Evolutionary conservation across 179 eudicot species (phyloP).

Genomic region (Silene coronaria): DNA sequence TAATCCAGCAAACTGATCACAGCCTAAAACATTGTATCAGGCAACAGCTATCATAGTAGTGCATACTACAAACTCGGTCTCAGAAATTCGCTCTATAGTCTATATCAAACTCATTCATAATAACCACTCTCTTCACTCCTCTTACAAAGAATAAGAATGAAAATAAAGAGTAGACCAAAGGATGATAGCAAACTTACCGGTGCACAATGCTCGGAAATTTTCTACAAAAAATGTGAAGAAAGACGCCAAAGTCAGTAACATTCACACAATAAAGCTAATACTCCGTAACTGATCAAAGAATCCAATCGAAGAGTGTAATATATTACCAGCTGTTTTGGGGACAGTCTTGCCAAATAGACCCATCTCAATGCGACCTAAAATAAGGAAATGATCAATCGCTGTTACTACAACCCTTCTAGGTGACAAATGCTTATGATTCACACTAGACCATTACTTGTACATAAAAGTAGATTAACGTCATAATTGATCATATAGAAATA

Average conservation of each 20-base stretch:
- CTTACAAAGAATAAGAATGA: neutral
- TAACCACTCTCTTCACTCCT: neutral
- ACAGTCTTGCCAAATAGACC: conserved; percentile 97
- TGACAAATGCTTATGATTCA: neutral
- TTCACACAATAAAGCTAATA: neutral
- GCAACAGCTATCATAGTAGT: neutral
- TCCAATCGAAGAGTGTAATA: neutral
- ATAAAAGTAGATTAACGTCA: too few relatives aligned
- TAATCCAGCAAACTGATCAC: neutral
- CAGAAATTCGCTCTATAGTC: neutral
- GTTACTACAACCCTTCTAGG: neutral
- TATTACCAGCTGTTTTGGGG: conserved; percentile 85
- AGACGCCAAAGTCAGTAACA: neutral
- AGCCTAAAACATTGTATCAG: neutral
- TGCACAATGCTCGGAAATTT: conserved; percentile 91
- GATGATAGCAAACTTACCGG: conserved; percentile 53
- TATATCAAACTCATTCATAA: neutral
- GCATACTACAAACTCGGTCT: neutral
- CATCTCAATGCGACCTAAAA: conserved; percentile 79
- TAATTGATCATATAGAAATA: neutral
- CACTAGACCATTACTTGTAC: neutral
- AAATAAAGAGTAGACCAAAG: neutral
- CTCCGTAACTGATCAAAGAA: neutral
- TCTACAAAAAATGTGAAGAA: conserved; percentile 40
- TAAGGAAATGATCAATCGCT: neutral